Base-by-base conservation (phyloP, 805 yeast genomes). In the Candida xyloterini region DNA sequence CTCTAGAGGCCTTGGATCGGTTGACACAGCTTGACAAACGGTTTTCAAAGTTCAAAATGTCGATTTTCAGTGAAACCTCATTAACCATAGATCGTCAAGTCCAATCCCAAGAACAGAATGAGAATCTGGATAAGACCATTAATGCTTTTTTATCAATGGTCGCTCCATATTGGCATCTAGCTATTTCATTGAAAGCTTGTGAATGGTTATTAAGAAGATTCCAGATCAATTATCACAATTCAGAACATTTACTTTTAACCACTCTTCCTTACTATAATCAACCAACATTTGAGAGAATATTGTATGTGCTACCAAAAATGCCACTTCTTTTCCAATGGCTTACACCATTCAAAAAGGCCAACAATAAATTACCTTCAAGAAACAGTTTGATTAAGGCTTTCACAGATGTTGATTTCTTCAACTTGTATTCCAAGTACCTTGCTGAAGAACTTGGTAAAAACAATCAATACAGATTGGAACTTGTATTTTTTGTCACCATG, bases 201-300 rank as follows among this genome's bases (percentile, higher is more conserved):
- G 99, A 93, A 67, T 93, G 99, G 99, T 77, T 90, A 16, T 82
- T 93, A 14, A 82, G 99, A 66, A 76, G 98, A 52, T 93, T 81
- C 67, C 81, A 88, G 56, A 78, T 88, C 50, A 90, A 93, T 58
- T 70, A 85, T 34, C 81, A 84, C 54, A 88, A 85, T 55, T 67
- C 89, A 0, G 98, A 91, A 60, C 59, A 70, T 39, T 57, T 93
- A 23, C 57, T 93, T 31, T 62, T 91, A 41, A 71, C 90, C 2
- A 73, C 84, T 1, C 69, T 93, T 50, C 95, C 96, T n/a, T 87
- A 84, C 64, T 87, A 81, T 63, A 76, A 73, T 50, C 70, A 77
- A 27, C 81, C 89, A 0, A 70, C 85, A 5, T 93, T 93, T 60
- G 73, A 79, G 35, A 79, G 93, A 50, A 68, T 91, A 31, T 64